Percentiles rank a stretch among this genome's conserved stretches.
These are phyloP conservation scores for Wickerhamomyces subpelliculosus DNA, from an alignment of 805 yeast species.

Conservation along the genomic window DNA sequence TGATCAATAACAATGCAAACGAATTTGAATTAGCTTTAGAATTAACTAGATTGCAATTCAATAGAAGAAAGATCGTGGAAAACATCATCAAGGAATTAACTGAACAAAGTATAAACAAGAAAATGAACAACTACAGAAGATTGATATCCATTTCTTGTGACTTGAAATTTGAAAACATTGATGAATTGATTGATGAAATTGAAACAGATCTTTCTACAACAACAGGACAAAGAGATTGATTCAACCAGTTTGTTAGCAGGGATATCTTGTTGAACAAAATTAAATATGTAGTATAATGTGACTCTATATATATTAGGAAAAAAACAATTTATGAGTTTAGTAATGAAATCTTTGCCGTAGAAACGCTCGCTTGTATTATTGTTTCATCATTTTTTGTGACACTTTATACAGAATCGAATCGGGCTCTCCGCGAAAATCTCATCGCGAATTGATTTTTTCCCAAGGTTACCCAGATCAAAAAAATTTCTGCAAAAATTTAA, in stretches of 20 bases:
- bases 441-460: not conserved
- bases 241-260: too few relatives aligned
- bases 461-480: constrained; percentile 1
- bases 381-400: not conserved
- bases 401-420: not conserved
- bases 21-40: constrained; percentile 27
- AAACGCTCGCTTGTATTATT: too few relatives aligned
- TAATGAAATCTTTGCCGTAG: too few relatives aligned
- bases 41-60: constrained; percentile 46
- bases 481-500: constrained; percentile 1
- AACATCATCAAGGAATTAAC: constrained; percentile 46
- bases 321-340: too few relatives aligned
- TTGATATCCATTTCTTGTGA: constrained; percentile 75
- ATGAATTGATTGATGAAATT: constrained; percentile 76
- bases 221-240: too few relatives aligned
- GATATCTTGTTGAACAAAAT: too few relatives aligned
- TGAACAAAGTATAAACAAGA: constrained; percentile 37
- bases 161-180: constrained; percentile 70
- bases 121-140: constrained; percentile 73
- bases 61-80: constrained; percentile 37
- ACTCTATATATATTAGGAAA: too few relatives aligned
- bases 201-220: constrained; percentile 30
- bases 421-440: not conserved
- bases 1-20: constrained; percentile 7
- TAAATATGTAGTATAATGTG: too few relatives aligned